Conservation (phyloP, 495 filamentous ascomycete species). For the Trichoderma parareesei region DNA sequence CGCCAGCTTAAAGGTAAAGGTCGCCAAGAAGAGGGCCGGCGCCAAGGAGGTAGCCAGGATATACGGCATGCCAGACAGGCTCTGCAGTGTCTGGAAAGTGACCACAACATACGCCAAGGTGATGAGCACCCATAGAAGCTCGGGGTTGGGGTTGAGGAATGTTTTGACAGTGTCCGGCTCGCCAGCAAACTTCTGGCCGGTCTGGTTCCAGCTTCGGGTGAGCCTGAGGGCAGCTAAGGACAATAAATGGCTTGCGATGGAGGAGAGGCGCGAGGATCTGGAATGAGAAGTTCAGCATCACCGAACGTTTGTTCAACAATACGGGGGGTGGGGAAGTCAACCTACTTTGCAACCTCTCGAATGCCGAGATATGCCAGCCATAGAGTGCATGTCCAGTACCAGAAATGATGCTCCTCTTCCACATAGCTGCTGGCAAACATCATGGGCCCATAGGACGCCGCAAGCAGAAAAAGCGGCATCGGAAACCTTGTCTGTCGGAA, state of each 20-base stretch:
- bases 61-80: conserved; percentile 27
- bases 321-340: neutral
- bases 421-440: conserved; percentile 98
- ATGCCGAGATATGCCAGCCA: conserved; percentile 64
- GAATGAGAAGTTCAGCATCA: neutral
- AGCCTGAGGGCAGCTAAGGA: conserved; percentile 51
- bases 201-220: conserved; percentile 83
- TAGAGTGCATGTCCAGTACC: conserved; percentile 81
- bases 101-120: conserved; percentile 54
- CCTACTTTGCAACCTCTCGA: conserved; percentile 31
- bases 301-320: neutral
- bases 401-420: conserved; percentile 97
- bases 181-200: conserved; percentile 87
- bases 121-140: conserved; percentile 69
- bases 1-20: conserved; percentile 73
- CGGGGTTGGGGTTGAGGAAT: conserved; percentile 53
- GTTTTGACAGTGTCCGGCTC: conserved; percentile 72
- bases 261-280: neutral
- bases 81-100: conserved; percentile 25
- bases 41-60: conserved; percentile 19
- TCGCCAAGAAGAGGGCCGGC: conserved; percentile 41
- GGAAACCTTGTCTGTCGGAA: conserved; percentile 11
- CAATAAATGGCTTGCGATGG: neutral
- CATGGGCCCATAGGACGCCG: conserved; percentile 63
- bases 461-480: conserved; percentile 31